Base-by-base conservation (phyloP, 1,284 basidiomycete species). In the Heimioporus retisporus region DNA sequence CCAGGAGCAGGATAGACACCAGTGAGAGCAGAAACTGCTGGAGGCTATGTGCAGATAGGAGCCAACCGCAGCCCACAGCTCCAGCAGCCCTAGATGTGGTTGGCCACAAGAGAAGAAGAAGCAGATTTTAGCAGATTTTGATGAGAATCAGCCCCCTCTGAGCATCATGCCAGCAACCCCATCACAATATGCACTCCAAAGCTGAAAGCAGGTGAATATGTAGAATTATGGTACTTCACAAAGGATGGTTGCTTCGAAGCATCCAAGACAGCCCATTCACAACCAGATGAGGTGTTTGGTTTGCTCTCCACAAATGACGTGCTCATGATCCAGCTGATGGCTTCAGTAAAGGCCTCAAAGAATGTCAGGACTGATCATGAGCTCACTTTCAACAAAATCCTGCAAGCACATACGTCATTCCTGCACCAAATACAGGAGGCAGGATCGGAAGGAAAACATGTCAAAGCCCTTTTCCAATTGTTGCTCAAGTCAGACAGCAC, bases 211-310 rank as follows among this genome's bases (percentile, higher is more conserved):
- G 60, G 56, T 3, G 55, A 66, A 16, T 66, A 54, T 11, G 57
- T 64, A 0, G 55, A 67, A 4, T 23, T 67, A 1, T 67, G 59
- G 43, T 67, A 67, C 23, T 67, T 64, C 62, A 59, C 35, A 2
- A 15, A 19, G 7, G 53, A 48, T 3, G 57, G 57, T 1, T 50
- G 51, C 23, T 14, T 21, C 2, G 56, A 59, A 3, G 44, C 56
- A 23, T 46, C 42, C 7, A 54, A 54, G 23, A 35, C 21, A 3
- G 11, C 21, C 4, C 25, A 18, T 13, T 53, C 50, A 4, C 56
- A 25, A 11, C 40, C 57, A 4, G 55, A 66, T 2, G 28, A 59
- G 21, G 43, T 48, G 8, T 60, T 60, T 4, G 57, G 65, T 7
- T 11, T 66, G 15, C 18, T 53, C 1, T 18, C 28, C 18, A 42